Conservation (phyloP, 2,329 filamentous ascomycete species). For the Xylaria sp. region DNA sequence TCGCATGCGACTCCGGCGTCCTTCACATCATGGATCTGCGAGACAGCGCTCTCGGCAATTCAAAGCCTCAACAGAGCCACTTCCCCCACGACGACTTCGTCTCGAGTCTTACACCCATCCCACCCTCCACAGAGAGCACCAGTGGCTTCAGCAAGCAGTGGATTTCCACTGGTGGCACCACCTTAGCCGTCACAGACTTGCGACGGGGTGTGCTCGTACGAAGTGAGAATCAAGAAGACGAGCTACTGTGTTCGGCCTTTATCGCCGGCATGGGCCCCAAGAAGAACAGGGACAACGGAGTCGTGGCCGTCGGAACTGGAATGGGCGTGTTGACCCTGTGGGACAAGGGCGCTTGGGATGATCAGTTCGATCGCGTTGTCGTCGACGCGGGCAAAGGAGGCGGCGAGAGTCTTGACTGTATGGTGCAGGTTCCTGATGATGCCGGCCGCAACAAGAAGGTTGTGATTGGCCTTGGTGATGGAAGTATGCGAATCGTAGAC, state of each 20-base stretch:
- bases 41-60: slow-evolving; percentile 48
- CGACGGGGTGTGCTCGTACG: slow-evolving; percentile 78
- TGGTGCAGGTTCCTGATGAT: slow-evolving; percentile 65
- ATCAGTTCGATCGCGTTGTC: slow-evolving; percentile 83
- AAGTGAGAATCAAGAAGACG: slow-evolving; percentile 92
- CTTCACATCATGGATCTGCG: slow-evolving; percentile 85
- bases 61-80: slow-evolving; percentile 71
- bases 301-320: slow-evolving; percentile 69
- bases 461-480: slow-evolving; percentile 76
- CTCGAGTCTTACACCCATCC: slow-evolving; percentile 78
- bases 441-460: slow-evolving; percentile 67
- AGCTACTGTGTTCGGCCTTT: slow-evolving; percentile 75
- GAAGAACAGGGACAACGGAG: slow-evolving; percentile 60
- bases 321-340: slow-evolving; percentile 84
- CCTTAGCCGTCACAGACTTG: slow-evolving; percentile 82
- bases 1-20: slow-evolving; percentile 85
- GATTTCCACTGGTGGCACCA: slow-evolving; percentile 88
- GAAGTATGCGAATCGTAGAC: slow-evolving; percentile 70
- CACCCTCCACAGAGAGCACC: slow-evolving; percentile 72
- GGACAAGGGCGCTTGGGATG: slow-evolving; percentile 93
- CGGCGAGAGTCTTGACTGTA: slow-evolving; percentile 75
- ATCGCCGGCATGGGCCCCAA: slow-evolving; percentile 71
- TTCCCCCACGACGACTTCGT: slow-evolving; percentile 90
- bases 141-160: slow-evolving; percentile 91
- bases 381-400: slow-evolving; percentile 59